Conservation (phyloP, 1,284 basidiomycete genomes). For the Cryptococcus wingfieldii region DNA sequence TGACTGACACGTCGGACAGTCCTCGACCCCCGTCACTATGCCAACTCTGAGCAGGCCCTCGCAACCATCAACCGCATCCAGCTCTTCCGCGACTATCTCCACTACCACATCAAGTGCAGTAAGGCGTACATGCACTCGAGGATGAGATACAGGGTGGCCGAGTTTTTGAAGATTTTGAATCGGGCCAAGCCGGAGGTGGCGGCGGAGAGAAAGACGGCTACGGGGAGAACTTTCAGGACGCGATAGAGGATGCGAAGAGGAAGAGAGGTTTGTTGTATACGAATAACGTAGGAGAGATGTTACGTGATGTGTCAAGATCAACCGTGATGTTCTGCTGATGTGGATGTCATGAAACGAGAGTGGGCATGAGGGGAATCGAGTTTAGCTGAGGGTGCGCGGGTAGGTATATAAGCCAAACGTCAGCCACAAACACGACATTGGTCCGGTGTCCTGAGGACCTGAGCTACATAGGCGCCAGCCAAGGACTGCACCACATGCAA, state of each 20-base stretch:
- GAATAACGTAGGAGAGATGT: neutral
- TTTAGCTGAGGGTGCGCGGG: too few species aligned
- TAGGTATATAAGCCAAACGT: too few species aligned
- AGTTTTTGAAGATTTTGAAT: conserved; percentile 97
- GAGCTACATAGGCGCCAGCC: too few species aligned
- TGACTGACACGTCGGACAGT: conserved; percentile 53
- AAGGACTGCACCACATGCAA: too few species aligned
- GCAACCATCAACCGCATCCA: conserved; percentile 92
- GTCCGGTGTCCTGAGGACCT: too few species aligned
- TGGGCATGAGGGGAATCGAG: too few species aligned
- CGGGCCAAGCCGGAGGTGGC: conserved; percentile 91
- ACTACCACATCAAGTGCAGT: conserved; percentile 98
- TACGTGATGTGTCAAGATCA: neutral
- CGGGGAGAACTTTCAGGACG: conserved; percentile 46
- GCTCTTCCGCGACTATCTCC: conserved; percentile 95
- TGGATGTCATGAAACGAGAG: too few species aligned
- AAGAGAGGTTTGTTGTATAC: conserved; percentile 1
- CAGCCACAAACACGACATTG: too few species aligned
- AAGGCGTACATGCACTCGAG: conserved; percentile 99
- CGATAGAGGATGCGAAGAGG: conserved; percentile 17
- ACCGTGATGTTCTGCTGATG: neutral
- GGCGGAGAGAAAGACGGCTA: conserved; percentile 84
- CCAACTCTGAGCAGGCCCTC: conserved; percentile 66
- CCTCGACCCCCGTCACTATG: conserved; percentile 93
- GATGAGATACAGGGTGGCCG: conserved; percentile 89